Percentiles rank a stretch among this genome's conserved stretches.
These are phyloP conservation scores for Smittium culicis DNA, from an alignment of 371 early-diverging fungal genomes.

Conservation along the genomic window DNA sequence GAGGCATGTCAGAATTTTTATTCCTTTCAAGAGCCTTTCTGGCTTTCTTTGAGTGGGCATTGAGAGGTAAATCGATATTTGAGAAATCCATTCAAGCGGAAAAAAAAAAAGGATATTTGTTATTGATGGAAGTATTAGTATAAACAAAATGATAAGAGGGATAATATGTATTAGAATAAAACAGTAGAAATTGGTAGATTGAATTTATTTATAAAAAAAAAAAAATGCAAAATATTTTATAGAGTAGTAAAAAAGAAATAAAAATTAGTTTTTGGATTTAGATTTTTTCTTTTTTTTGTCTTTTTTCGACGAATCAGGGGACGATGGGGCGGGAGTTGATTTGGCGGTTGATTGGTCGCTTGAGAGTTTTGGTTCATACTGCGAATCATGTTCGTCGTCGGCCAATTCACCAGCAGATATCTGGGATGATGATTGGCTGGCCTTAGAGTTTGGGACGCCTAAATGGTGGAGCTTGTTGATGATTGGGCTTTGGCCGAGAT, in stretches of 20 bases:
- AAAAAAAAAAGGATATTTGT: too few relatives aligned
- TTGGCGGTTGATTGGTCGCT: constrained; percentile 1
- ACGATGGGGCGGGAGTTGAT: neutral
- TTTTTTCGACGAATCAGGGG: neutral
- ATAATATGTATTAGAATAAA: too few relatives aligned
- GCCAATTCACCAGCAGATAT: constrained; percentile 27
- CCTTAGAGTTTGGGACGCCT: neutral
- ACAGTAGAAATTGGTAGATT: too few relatives aligned
- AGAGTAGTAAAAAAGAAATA: neutral
- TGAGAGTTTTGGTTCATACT: neutral
- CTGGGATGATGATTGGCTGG: neutral
- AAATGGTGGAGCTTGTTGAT: constrained; percentile 16
- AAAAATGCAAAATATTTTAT: too few relatives aligned
- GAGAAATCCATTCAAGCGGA: too few relatives aligned
- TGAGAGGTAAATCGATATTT: neutral
- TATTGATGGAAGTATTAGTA: too few relatives aligned
- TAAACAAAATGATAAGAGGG: too few relatives aligned
- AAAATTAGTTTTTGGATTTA: constrained; percentile 5
- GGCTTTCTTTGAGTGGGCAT: neutral
- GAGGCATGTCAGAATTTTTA: neutral
- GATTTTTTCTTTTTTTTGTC: constrained; percentile 9
- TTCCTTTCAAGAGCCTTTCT: neutral
- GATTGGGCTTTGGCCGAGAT: constrained; percentile 13
- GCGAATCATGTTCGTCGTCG: constrained; percentile 25
- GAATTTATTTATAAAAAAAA: too few relatives aligned